Evolutionary conservation across 148 eudicot species (phyloP).

Genomic region (Rhododendron kiyosumense): DNA sequence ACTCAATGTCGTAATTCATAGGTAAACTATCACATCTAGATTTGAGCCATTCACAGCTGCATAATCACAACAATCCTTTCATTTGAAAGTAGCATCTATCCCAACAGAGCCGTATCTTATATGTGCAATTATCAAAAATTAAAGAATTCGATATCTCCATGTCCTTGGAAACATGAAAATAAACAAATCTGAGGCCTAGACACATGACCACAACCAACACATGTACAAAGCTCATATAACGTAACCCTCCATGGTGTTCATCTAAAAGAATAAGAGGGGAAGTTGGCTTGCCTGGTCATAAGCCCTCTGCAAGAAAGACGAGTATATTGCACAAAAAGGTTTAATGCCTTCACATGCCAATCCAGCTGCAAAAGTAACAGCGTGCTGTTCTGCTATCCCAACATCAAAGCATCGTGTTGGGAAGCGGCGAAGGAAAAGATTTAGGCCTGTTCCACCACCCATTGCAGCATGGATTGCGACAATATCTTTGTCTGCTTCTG

Average conservation of each 20-base stretch:
- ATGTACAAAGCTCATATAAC: background rate
- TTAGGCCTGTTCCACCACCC: conserved; percentile 96
- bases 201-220: background rate
- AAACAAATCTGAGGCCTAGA: background rate
- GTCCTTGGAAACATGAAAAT: background rate
- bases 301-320: conserved; percentile 88
- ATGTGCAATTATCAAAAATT: background rate
- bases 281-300: conserved; percentile 70
- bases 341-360: conserved; percentile 88
- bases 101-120: background rate
- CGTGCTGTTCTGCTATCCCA: conserved; percentile 96
- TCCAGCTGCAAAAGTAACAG: conserved; percentile 95
- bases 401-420: conserved; percentile 90
- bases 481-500: conserved; percentile 71
- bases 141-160: background rate
- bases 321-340: conserved; percentile 87
- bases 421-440: conserved; percentile 68
- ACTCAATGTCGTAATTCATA: background rate
- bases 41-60: background rate
- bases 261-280: background rate
- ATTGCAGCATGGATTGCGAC: conserved; percentile 96
- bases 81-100: background rate
- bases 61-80: background rate
- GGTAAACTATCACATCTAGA: background rate
- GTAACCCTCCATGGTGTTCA: background rate